Evolutionary conservation across 2,329 filamentous ascomycete genomes (phyloP), one percentile per base, ranked within the genome.

Genomic region (Aspergillus melleus): DNA sequence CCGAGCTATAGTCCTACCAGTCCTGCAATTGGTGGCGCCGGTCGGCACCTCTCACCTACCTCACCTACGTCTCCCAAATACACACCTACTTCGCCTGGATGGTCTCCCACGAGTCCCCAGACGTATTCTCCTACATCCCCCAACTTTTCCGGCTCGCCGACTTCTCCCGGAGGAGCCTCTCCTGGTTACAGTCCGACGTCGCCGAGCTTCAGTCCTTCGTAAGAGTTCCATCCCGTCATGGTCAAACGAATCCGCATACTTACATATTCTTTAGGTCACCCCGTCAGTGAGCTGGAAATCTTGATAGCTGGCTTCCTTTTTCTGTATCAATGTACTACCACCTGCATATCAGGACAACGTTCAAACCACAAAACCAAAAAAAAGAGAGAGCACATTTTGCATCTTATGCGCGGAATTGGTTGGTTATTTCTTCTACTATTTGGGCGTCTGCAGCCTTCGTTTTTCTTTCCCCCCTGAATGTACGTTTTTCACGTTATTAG

Each of bases 1-100:
- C 84, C 84, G 22, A 82, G 80, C 64, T 86, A 85, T 68, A 85
- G 82, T 55, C 84, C 84, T 19, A 84, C 83, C 12, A 82, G 80
- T 64, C 81, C 81, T 61, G 77, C 78, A 57, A 74, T 79, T 61
- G 76, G 75, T 65, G 77, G 76, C 54, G 72, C 65, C 61, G 74
- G 70, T 58, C 76, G 74, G 57, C 76, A 76, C 62, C 66, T 79
- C 52, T 79, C 76, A 29, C 77, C 77, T 20, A 79, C 77, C 22
- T 81, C 79, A 6, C 80, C 80, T 9, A 82, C 80, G 0, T 81
- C 79, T 55, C 80, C 80, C 20, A 80, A 82, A 72, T 86, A 84
- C 69, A 85, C 83, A 36, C 82, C 83, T 22, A 83, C 81, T 42
- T 86, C 83, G 60, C 82, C 82, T 65, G 79, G 80, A 50, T 81